These are phyloP conservation scores for Mycena floridula DNA, from an alignment of 768 basidiomycete species.

Conservation along the genomic window DNA sequence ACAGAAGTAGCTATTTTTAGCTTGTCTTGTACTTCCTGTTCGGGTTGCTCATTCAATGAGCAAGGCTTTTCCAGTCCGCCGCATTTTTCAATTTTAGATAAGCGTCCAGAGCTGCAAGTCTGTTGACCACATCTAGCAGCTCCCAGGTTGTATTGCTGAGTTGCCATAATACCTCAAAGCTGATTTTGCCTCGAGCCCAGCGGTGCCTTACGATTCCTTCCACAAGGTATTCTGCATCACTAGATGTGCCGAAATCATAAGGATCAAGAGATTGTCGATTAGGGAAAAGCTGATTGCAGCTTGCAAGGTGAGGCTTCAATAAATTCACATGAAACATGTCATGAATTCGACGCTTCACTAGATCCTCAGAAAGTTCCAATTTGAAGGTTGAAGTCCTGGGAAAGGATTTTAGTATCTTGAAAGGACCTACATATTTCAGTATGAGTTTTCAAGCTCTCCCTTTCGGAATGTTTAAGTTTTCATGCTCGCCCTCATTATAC, in stretches of 20 bases:
- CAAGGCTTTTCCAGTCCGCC: neutral
- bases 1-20: too few species aligned
- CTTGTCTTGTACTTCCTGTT: too few species aligned
- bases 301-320: slow-evolving; percentile 4
- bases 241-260: slow-evolving; percentile 7
- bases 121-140: slow-evolving; percentile 4
- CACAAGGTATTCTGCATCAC: slow-evolving; percentile 5
- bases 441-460: slow-evolving; percentile 6
- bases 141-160: slow-evolving; percentile 9
- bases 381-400: slow-evolving; percentile 9
- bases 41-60: too few species aligned
- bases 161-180: slow-evolving; percentile 6
- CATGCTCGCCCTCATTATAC: slow-evolving; percentile 2
- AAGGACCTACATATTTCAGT: slow-evolving; percentile 11
- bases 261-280: neutral
- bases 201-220: slow-evolving; percentile 4
- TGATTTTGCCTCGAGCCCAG: slow-evolving; percentile 2
- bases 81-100: slow-evolving; percentile 7
- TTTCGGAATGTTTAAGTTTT: slow-evolving; percentile 9
- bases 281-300: slow-evolving; percentile 6
- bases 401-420: neutral
- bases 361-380: slow-evolving; percentile 15
- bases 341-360: slow-evolving; percentile 3
- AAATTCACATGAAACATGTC: slow-evolving; percentile 4
- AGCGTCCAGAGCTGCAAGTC: slow-evolving; percentile 6